Evolutionary conservation across 176 grass and related monocot genomes (phyloP), one percentile per base, ranked within the genome.

Genomic region (Lolium multiflorum): DNA sequence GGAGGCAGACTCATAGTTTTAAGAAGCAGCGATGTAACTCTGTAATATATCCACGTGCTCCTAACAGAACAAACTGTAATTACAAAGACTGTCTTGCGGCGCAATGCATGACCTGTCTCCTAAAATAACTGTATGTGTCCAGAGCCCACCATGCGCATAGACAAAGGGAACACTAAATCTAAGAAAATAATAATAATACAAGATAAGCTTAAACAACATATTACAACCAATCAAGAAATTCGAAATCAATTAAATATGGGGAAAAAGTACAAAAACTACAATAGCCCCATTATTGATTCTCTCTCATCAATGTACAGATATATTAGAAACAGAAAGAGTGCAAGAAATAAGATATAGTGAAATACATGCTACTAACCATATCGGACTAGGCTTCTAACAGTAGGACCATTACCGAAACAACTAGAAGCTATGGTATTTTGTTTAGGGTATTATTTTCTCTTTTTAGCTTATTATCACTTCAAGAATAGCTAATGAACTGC

Each of bases 41-140:
- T 48, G 5, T 28, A 59, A 16, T 21, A 63, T 14, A 52, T 22
- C 18, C 55, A 43, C 11, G 5, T 52, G 41, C 25, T 73, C 25
- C 44, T 58, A 25, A 64, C 55, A 81, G 47, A 78, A 85, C 47
- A 79, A 84, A 10, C 8, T 64, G 15, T 67, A 49, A 31, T 44
- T 79, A 58, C 74, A 78, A 26, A 70, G 43, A 24, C 9, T 44
- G n/a, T 64, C 46, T 76, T 80, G 31, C 9, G 24, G 0, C 7
- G 1, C 55, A 74, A 21, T 62, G 72, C 28, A 4, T 39, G 3
- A 17, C 58, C 9, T 74, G 28, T 17, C 31, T 12, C 65, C 48
- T 41, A 74, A 25, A 58, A 54, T 64, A 6, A 31, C 11, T 64
- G 1, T 6, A 64, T 6, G 61, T 7, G 61, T 28, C 12, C 12